Percentiles rank a stretch among this genome's conserved stretches.
These are phyloP conservation scores for Stagonosporopsis chrysanthemi DNA, from an alignment of 2,329 filamentous ascomycete species.

Conservation along the genomic window DNA sequence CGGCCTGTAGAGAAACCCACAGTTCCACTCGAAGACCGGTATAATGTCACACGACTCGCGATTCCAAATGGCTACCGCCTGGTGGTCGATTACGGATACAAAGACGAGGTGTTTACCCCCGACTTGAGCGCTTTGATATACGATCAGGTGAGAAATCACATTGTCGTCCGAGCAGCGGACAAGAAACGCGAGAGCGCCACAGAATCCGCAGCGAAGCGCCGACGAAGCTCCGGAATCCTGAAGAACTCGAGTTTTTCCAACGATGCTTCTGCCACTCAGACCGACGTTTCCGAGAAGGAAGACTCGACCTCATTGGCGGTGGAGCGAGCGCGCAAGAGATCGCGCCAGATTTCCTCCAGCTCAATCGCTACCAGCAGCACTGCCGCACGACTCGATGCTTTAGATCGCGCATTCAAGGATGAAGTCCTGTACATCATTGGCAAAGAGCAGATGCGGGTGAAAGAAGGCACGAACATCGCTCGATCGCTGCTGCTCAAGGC, in stretches of 20 bases:
- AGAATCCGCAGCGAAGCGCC: background rate
- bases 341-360: constrained; percentile 18
- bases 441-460: constrained; percentile 57
- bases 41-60: constrained; percentile 54
- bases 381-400: constrained; percentile 37
- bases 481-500: constrained; percentile 59
- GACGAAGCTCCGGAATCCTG: constrained; percentile 4
- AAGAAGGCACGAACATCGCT: constrained; percentile 51
- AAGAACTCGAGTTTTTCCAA: constrained; percentile 3
- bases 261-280: constrained; percentile 6
- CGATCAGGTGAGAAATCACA: constrained; percentile 62
- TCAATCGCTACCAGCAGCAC: constrained; percentile 27
- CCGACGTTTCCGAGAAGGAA: constrained; percentile 15
- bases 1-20: constrained; percentile 66
- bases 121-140: constrained; percentile 65
- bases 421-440: constrained; percentile 64
- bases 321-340: constrained; percentile 7
- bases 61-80: constrained; percentile 73
- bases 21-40: constrained; percentile 54
- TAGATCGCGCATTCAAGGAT: constrained; percentile 56
- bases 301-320: constrained; percentile 2
- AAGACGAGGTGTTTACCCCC: constrained; percentile 72
- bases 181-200: constrained; percentile 22
- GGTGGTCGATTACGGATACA: constrained; percentile 75
- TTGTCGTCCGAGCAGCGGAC: constrained; percentile 40